Conservation (phyloP, 176 grass and related monocot species). For the Lolium perenne region DNA sequence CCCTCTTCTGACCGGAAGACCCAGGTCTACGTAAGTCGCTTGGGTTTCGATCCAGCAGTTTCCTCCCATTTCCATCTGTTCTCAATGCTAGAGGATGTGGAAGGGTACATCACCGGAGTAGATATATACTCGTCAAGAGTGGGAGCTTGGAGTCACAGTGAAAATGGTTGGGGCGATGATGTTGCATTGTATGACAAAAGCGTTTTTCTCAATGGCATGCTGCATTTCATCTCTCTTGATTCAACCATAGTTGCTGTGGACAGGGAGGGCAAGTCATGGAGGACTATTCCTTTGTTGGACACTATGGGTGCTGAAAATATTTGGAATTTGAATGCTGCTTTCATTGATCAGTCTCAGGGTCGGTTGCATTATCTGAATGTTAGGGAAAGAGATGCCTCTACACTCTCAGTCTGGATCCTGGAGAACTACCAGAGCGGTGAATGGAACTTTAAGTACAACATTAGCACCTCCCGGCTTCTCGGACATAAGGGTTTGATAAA, state of each 20-base stretch:
- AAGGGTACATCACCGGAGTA: neutral
- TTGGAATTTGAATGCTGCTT: neutral
- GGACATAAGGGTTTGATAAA: too few species aligned
- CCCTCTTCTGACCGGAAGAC: neutral
- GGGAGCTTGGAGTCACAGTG: neutral
- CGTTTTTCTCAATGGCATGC: constrained; percentile 16
- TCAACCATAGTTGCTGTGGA: neutral
- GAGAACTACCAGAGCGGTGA: neutral
- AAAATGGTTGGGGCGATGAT: constrained; percentile 9
- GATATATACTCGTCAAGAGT: neutral
- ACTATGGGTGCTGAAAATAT: neutral
- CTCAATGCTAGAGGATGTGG: neutral
- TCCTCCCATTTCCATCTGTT: neutral
- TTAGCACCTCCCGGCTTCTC: neutral
- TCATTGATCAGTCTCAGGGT: neutral
- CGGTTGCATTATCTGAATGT: neutral
- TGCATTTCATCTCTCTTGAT: neutral
- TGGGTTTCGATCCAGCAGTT: neutral
- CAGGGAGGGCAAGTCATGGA: neutral
- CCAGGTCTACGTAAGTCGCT: neutral
- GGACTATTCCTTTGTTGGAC: neutral
- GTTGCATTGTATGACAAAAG: neutral
- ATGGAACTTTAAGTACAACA: constrained; percentile 21
- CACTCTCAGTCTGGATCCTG: constrained; percentile 10
- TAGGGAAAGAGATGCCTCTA: neutral